phyloP scores from a whole-genome alignment of 2,329 filamentous ascomycete species.

The Monosporascus sp. region DNA sequence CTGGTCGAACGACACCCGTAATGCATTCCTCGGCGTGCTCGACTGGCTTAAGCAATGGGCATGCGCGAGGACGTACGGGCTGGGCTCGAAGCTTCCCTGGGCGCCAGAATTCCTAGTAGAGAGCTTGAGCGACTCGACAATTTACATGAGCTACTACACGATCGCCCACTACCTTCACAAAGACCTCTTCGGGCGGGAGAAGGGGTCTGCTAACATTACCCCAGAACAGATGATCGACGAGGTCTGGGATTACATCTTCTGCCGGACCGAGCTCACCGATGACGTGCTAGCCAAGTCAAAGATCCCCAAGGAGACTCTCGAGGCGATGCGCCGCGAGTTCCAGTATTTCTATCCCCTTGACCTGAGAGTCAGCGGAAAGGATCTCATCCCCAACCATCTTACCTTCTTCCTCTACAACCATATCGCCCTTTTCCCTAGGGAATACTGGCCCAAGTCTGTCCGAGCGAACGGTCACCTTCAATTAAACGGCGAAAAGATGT shows the following conservation, averaged over 20 bases:
- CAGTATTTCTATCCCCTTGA: constrained; percentile 97
- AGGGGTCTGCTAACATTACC: constrained; percentile 62
- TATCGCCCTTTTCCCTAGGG: constrained; percentile 76
- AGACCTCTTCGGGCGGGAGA: constrained; percentile 76
- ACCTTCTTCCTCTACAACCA: constrained; percentile 96
- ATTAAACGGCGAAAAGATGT: constrained; percentile 98
- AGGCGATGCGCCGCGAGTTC: constrained; percentile 83
- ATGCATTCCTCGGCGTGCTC: constrained; percentile 50
- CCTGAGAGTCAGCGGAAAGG: constrained; percentile 83
- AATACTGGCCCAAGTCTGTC: constrained; percentile 84
- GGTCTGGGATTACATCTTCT: constrained; percentile 95
- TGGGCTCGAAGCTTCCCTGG: constrained; percentile 94
- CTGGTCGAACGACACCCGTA: too few species aligned
- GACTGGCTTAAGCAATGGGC: constrained; percentile 96
- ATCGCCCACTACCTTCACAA: constrained; percentile 65
- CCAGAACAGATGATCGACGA: constrained; percentile 89
- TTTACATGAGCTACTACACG: constrained; percentile 84
- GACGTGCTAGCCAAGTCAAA: constrained; percentile 59
- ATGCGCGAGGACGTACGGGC: constrained; percentile 82
- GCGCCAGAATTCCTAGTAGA: constrained; percentile 88
- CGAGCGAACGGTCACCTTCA: constrained; percentile 90
- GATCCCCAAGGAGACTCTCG: constrained; percentile 68
- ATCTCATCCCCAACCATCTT: constrained; percentile 87
- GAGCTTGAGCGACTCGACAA: constrained; percentile 82
- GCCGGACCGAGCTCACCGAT: constrained; percentile 63